Evolutionary conservation across 2,329 filamentous ascomycete species (phyloP).

Genomic region (Neophaeococcomyces mojaviensis): DNA sequence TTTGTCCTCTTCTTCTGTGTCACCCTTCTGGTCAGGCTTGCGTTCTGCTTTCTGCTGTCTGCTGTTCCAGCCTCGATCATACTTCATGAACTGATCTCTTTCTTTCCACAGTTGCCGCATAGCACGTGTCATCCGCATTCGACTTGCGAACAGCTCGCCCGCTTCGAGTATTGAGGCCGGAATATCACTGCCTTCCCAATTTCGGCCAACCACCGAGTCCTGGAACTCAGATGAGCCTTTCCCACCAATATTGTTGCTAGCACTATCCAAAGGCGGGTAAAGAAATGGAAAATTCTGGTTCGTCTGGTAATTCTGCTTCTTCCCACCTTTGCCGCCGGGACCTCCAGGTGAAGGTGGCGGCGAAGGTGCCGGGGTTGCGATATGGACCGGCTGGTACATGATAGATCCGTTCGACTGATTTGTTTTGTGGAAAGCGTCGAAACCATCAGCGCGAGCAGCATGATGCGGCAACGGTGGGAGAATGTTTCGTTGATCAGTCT

Average conservation of each 20-base stretch:
- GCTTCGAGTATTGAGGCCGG: slow-evolving; percentile 93
- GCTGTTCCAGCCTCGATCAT: slow-evolving; percentile 71
- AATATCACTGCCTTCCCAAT: slow-evolving; percentile 90
- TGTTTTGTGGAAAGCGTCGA: slow-evolving; percentile 42
- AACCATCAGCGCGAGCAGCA: slow-evolving; percentile 54
- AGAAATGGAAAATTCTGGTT: slow-evolving; percentile 98
- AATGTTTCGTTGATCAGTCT: slow-evolving; percentile 84
- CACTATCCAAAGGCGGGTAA: slow-evolving; percentile 84
- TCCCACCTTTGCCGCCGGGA: slow-evolving; percentile 77
- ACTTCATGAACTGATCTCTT: slow-evolving; percentile 82
- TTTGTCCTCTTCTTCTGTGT: slow-evolving; percentile 28
- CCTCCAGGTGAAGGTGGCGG: slow-evolving; percentile 86
- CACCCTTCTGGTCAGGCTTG: slow-evolving; percentile 33
- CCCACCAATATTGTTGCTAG: slow-evolving; percentile 81
- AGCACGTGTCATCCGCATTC: slow-evolving; percentile 84
- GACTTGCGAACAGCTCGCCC: slow-evolving; percentile 79
- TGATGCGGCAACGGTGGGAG: slow-evolving; percentile 77
- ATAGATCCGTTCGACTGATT: slow-evolving; percentile 58
- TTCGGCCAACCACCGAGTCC: slow-evolving; percentile 69
- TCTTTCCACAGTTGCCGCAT: slow-evolving; percentile 94
- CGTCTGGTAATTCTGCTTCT: slow-evolving; percentile 99
- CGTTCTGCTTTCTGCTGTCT: slow-evolving; percentile 1
- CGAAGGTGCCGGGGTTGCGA: slow-evolving; percentile 94
- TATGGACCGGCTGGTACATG: slow-evolving; percentile 91
- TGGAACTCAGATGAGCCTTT: slow-evolving; percentile 78